Evolutionary conservation across 306 rosid genomes (phyloP).

Genomic region (Acmispon strigosus): DNA sequence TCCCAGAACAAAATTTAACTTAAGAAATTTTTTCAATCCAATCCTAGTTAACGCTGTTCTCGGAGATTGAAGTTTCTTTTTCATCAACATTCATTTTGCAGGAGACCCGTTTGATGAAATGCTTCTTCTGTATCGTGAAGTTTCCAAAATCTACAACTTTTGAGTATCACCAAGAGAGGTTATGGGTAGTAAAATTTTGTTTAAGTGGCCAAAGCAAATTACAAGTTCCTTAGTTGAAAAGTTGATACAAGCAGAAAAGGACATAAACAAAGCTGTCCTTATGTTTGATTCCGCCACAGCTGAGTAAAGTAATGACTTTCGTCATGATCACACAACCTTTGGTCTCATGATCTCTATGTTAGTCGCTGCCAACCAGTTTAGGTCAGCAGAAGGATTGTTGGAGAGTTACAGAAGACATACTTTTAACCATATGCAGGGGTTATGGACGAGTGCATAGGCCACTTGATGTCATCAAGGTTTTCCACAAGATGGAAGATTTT

Average conservation of each 20-base stretch:
- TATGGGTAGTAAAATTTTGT: conserved; percentile 59
- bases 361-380: conserved; percentile 63
- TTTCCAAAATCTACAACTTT: not conserved
- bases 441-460: conserved; percentile 78
- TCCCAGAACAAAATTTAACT: no score
- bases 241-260: conserved; percentile 65
- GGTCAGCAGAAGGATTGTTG: conserved; percentile 64
- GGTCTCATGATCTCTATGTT: conserved; percentile 53
- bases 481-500: conserved; percentile 59
- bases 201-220: conserved; percentile 68
- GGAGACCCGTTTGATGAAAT: conserved; percentile 15
- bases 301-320: conserved; percentile 71
- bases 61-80: not conserved
- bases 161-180: not conserved
- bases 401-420: conserved; percentile 54
- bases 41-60: not conserved
- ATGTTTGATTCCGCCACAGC: conserved; percentile 75
- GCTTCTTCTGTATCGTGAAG: no score
- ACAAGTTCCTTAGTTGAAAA: conserved; percentile 56
- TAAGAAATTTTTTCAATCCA: no score
- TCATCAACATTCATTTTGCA: not conserved
- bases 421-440: conserved; percentile 60
- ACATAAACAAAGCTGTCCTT: conserved; percentile 46
- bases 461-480: conserved; percentile 62
- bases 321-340: conserved; percentile 69